A percentile compares a stretch with the other conserved stretches of the same genome.
Conservation (phyloP, 2,329 filamentous ascomycete genomes). For the Epichloe brachyelytri region DNA sequence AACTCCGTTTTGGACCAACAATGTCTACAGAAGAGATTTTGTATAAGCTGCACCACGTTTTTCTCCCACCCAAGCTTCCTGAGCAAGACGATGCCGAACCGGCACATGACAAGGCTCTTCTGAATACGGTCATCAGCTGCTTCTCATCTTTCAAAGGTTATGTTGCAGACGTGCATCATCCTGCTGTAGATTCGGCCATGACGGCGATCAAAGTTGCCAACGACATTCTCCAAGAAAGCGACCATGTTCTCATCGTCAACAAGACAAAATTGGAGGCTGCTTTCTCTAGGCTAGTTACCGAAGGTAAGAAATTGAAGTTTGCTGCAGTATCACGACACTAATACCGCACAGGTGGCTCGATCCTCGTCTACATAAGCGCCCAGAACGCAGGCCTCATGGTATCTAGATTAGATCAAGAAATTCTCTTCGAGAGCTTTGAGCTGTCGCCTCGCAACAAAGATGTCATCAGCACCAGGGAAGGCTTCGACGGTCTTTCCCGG, state of each 20-base stretch:
- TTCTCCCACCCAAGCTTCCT: constrained; percentile 18
- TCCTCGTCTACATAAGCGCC: constrained; percentile 14
- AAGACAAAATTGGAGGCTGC: constrained; percentile 1
- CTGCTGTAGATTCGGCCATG: background rate
- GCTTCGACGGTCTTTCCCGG: constrained; percentile 17
- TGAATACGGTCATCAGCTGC: constrained; percentile 1
- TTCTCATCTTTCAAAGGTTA: background rate
- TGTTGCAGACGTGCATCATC: background rate
- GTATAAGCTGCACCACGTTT: constrained; percentile 14
- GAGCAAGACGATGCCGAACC: constrained; percentile 4
- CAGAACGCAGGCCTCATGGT: constrained; percentile 25
- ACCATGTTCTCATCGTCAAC: background rate
- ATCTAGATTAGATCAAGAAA: background rate
- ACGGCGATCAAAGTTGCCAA: background rate
- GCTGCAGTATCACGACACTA: background rate
- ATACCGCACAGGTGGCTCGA: background rate
- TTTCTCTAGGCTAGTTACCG: background rate
- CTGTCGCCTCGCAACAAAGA: constrained; percentile 16
- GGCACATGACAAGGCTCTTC: background rate
- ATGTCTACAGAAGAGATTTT: background rate
- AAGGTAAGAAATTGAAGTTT: background rate
- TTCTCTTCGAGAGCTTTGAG: constrained; percentile 23
- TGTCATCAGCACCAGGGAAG: constrained; percentile 18
- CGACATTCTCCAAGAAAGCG: background rate
- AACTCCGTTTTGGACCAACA: background rate